Percentiles rank a stretch among this genome's conserved stretches.
Evolutionary conservation across 2,329 filamentous ascomycete genomes (phyloP).

Genomic region (Chrysosphaeria jannelii): DNA sequence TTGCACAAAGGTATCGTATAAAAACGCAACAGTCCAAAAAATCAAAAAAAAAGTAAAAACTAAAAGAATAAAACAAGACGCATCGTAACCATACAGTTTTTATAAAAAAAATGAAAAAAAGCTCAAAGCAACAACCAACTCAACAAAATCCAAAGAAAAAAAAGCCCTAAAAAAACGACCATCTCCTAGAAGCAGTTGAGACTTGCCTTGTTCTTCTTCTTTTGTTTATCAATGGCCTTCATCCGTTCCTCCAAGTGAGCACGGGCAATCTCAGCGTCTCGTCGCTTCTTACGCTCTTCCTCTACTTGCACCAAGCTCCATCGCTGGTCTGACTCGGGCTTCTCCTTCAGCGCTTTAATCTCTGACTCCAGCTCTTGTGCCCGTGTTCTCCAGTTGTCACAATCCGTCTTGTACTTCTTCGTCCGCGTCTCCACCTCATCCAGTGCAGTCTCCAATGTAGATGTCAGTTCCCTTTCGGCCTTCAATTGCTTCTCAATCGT

Average conservation of each 20-base stretch:
- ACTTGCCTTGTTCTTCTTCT: slow-evolving; percentile 80
- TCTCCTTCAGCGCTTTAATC: slow-evolving; percentile 32
- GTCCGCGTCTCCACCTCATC: slow-evolving; percentile 78
- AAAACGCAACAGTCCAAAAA: neutral
- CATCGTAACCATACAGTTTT: neutral
- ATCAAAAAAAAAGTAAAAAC: neutral
- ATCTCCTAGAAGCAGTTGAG: slow-evolving; percentile 84
- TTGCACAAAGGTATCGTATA: neutral
- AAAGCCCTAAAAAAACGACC: slow-evolving; percentile 1
- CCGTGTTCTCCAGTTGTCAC: slow-evolving; percentile 74
- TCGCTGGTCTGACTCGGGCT: slow-evolving; percentile 21
- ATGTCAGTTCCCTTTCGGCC: slow-evolving; percentile 86
- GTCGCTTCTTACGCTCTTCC: slow-evolving; percentile 78
- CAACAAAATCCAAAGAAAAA: neutral
- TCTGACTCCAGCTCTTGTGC: slow-evolving; percentile 44
- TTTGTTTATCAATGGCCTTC: slow-evolving; percentile 74
- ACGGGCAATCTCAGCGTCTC: slow-evolving; percentile 66
- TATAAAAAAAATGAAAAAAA: neutral
- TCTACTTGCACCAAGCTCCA: slow-evolving; percentile 73
- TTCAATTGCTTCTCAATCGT: slow-evolving; percentile 92
- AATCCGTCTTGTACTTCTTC: slow-evolving; percentile 73
- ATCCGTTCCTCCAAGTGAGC: slow-evolving; percentile 84
- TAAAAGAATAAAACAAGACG: neutral
- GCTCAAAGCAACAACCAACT: neutral
- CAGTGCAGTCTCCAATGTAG: slow-evolving; percentile 81